Base-by-base conservation (phyloP, 2,329 filamentous ascomycete species). In the Leptographium flavum region DNA sequence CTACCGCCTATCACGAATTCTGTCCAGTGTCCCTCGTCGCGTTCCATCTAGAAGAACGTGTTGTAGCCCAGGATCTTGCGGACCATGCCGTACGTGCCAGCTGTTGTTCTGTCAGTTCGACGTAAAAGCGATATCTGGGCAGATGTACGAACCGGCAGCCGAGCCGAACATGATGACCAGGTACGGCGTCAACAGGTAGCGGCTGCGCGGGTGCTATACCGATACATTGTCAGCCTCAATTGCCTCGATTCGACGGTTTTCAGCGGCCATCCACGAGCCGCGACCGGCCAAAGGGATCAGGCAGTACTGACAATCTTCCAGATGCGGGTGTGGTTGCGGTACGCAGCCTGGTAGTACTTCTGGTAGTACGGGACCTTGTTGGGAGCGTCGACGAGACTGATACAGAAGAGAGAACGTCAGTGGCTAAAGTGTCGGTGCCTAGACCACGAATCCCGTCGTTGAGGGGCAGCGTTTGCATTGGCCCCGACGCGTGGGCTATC, bases 361-460 rank as follows among this genome's bases (percentile, higher is more conserved):
- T 90, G 84, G 68, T 82, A 73, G 60, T 82, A 58, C 47, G 82
- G 81, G 57, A 88, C 83, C 58, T 73, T 75, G 76, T 90, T 90
- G 62, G 75, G 73, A 63, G 80, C 79, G 74, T 84, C 70, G 68
- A 87, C 54, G 60, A 80, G 58, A 59, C 74, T 75, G 55, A 47
- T 47, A 33, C 37, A 28, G 15, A 23, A 19, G 14, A 23, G 23
- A 28, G 23, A 39, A 30, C 45, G 45, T 37, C 50, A 49, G 64
- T 55, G 62, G 59, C 54, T n/a, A 53, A 44, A 19, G 17, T 23
- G 21, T 35, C 19, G 19, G 25, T 14, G 21, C 10, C 11, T 3
- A 22, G 19, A 7, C 14, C 21, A 8, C 22, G 28, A 31, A n/a
- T 35, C 17, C 22, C n/a, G 22, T 30, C 31, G 35, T 23, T 23